Evolutionary conservation across 768 basidiomycete species (phyloP), one percentile per base, ranked within the genome.

Genomic region (Naganishia onofrii): DNA sequence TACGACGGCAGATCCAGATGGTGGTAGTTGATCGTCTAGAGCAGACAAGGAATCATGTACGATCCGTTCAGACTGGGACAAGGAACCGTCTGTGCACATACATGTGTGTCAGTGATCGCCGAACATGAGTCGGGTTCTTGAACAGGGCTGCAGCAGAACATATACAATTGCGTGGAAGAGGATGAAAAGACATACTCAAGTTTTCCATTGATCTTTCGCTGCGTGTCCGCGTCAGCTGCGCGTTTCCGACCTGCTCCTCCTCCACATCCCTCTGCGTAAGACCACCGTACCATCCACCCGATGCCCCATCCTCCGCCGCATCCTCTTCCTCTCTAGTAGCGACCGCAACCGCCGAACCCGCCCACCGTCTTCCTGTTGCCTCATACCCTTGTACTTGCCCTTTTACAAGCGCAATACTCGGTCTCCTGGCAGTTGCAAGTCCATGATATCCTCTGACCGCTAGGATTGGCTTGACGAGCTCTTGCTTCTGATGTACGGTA

Each of bases 341-440:
- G 7, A 63, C 36, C 8, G 60, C 60, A 23, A 34, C 60, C 9
- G 57, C 57, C 17, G 60, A 63, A 42, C 42, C 42, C 3, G 60
- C 60, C 60, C 60, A 63, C n/a, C 60, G 42, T 29, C 38, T 46
- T 3, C 38, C 28, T 26, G n/a, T n/a, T n/a, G n/a, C n/a, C n/a
- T n/a, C n/a, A n/a, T n/a, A n/a, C n/a, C n/a, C n/a, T n/a, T n/a
- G n/a, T n/a, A n/a, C n/a, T n/a, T n/a, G n/a, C n/a, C n/a, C n/a
- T n/a, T n/a, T n/a, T n/a, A n/a, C n/a, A n/a, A n/a, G n/a, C n/a
- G n/a, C 60, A 10, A 63, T 5, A 3, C 60, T 9, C 48, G 48
- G 13, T 7, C 23, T n/a, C 48, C 48, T 51, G 6, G n/a, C 48
- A 51, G 21, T n/a, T 4, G 48, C 48, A 8, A n/a, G 48, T 26